phyloP scores from a whole-genome alignment of 345 rosid species.

The Populus tremula region DNA sequence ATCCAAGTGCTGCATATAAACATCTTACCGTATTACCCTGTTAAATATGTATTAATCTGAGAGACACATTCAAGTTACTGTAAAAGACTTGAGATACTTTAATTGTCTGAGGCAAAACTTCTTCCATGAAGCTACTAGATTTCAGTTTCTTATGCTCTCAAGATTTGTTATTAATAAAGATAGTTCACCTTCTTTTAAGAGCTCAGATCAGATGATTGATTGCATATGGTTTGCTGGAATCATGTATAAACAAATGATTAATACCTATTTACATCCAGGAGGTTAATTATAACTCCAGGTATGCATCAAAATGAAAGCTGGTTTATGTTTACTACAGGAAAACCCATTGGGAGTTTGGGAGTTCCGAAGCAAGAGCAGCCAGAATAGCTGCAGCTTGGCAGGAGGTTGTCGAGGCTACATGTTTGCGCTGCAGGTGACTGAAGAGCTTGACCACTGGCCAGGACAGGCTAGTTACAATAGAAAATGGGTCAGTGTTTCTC shows the following conservation, averaged over 20 bases:
- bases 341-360: conserved; percentile 68
- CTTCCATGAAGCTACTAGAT: neutral
- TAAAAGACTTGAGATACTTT: neutral
- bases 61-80: neutral
- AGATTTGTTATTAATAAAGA: neutral
- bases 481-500: conserved; percentile 57
- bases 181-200: neutral
- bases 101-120: neutral
- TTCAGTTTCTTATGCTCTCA: neutral
- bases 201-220: neutral
- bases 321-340: conserved; percentile 35
- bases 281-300: neutral
- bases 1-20: neutral
- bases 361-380: conserved; percentile 61
- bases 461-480: conserved; percentile 52
- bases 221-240: neutral
- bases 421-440: conserved; percentile 73
- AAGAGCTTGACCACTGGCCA: conserved; percentile 85
- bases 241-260: neutral
- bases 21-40: neutral
- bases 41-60: neutral
- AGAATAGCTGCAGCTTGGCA: conserved; percentile 33
- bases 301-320: neutral
- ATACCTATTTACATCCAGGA: neutral
- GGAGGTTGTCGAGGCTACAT: conserved; percentile 74